These are phyloP conservation scores for Omphalotus guepiniiformis DNA, from an alignment of 768 basidiomycete genomes.

Conservation along the genomic window DNA sequence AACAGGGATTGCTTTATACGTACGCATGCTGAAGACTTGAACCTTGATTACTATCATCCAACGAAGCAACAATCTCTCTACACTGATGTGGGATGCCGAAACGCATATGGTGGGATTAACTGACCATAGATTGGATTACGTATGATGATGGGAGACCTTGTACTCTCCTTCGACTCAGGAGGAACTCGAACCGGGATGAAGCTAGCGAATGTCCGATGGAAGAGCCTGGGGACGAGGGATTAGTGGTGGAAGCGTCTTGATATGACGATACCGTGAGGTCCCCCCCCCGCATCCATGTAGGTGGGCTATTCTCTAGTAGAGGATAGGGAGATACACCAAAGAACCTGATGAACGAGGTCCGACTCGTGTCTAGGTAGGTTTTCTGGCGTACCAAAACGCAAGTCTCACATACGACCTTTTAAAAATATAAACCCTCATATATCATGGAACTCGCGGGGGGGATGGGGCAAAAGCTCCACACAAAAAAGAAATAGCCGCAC, in stretches of 20 bases:
- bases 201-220: background rate
- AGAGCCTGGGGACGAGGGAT: slow-evolving; percentile 7
- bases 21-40: slow-evolving; percentile 50
- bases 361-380: slow-evolving; percentile 4
- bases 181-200: slow-evolving; percentile 4
- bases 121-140: slow-evolving; percentile 32
- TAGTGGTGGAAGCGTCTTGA: slow-evolving; percentile 19
- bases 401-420: slow-evolving; percentile 54
- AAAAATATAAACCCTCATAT: too few species aligned
- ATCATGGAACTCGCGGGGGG: too few species aligned
- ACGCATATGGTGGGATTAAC: slow-evolving; percentile 18
- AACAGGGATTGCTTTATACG: slow-evolving; percentile 24
- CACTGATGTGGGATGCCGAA: slow-evolving; percentile 3
- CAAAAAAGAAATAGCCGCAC: slow-evolving; percentile 21
- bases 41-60: slow-evolving; percentile 38
- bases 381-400: slow-evolving; percentile 36
- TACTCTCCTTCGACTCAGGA: slow-evolving; percentile 22
- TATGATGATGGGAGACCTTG: slow-evolving; percentile 32
- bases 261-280: slow-evolving; percentile 46
- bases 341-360: slow-evolving; percentile 24
- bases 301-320: slow-evolving; percentile 51
- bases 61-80: slow-evolving; percentile 31
- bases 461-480: too few species aligned
- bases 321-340: slow-evolving; percentile 49
- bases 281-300: slow-evolving; percentile 57